Evolutionary conservation across 1,139 yeast species (phyloP).

Genomic region (Saccharomyces hybrid): DNA sequence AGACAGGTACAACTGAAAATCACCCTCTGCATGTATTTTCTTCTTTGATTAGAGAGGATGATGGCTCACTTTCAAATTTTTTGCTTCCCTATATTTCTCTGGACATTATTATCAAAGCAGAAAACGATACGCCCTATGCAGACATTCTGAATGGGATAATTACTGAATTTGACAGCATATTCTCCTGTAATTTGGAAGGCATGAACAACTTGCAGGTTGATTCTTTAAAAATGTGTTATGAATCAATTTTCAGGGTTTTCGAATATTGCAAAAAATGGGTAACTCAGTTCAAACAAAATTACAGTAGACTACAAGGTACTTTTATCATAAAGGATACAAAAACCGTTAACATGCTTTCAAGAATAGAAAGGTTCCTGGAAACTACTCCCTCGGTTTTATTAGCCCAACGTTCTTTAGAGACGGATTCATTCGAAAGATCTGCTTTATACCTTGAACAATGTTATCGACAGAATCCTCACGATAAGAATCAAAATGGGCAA

Average conservation of each 20-base stretch:
- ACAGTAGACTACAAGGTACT: conserved; percentile 22
- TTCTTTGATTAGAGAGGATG: conserved; percentile 63
- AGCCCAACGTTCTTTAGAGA: conserved; percentile 73
- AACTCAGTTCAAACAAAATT: conserved; percentile 31
- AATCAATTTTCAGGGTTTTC: conserved; percentile 65
- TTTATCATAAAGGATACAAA: conserved; percentile 24
- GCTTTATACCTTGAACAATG: conserved; percentile 81
- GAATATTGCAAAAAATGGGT: conserved; percentile 84
- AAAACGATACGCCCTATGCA: conserved; percentile 37
- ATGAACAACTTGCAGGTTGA: conserved; percentile 49
- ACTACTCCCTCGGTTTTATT: conserved; percentile 59
- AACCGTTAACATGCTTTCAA: conserved; percentile 14
- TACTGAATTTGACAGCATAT: conserved; percentile 51
- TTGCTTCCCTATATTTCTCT: conserved; percentile 74
- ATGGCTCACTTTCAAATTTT: conserved; percentile 58
- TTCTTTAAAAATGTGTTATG: conserved; percentile 55
- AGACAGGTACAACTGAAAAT: conserved; percentile 37
- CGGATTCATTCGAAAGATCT: conserved; percentile 82
- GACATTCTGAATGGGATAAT: conserved; percentile 41
- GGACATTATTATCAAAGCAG: conserved; percentile 46
- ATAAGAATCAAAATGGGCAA: conserved; percentile 34
- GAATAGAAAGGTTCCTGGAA: conserved; percentile 41
- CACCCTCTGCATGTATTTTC: conserved; percentile 59
- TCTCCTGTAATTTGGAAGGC: conserved; percentile 41
- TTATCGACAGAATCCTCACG: conserved; percentile 38